Evolutionary conservation across 2,329 filamentous ascomycete species (phyloP).

Genomic region (Akanthomyces uredinophilus): DNA sequence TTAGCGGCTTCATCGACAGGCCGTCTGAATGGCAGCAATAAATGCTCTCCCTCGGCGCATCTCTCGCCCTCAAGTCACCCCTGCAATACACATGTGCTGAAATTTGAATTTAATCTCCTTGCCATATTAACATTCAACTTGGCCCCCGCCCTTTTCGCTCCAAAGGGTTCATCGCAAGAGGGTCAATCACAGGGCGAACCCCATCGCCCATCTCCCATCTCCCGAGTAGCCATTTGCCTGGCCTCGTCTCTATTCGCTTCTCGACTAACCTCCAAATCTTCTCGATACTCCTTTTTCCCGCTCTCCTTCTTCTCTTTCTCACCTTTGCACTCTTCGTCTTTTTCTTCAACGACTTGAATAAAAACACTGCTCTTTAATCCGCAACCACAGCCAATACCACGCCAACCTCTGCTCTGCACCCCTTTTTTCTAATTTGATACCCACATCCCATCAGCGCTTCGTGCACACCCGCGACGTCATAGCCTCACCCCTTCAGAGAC

Average conservation of each 20-base stretch:
- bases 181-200: background rate
- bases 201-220: background rate
- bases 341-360: too few species aligned
- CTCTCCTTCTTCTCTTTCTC: too few species aligned
- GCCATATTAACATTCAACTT: slow-evolving; percentile 9
- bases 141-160: background rate
- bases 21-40: too few species aligned
- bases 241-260: background rate
- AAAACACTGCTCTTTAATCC: background rate
- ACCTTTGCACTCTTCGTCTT: too few species aligned
- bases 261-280: background rate
- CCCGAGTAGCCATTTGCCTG: background rate
- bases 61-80: background rate
- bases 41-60: too few species aligned
- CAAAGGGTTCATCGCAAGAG: background rate
- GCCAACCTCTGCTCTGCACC: background rate
- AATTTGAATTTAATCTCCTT: slow-evolving; percentile 12
- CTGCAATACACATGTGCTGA: background rate
- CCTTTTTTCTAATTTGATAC: slow-evolving; percentile 1
- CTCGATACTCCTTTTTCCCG: too few species aligned
- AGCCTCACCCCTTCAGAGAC: slow-evolving; percentile 7
- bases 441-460: slow-evolving; percentile 2
- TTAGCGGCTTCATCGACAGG: background rate
- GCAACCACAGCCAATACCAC: background rate
- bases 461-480: slow-evolving; percentile 12